Evolutionary conservation across 495 filamentous ascomycete species (phyloP), one percentile per base, ranked within the genome.

Genomic region (Trichocladium uniseriatum): DNA sequence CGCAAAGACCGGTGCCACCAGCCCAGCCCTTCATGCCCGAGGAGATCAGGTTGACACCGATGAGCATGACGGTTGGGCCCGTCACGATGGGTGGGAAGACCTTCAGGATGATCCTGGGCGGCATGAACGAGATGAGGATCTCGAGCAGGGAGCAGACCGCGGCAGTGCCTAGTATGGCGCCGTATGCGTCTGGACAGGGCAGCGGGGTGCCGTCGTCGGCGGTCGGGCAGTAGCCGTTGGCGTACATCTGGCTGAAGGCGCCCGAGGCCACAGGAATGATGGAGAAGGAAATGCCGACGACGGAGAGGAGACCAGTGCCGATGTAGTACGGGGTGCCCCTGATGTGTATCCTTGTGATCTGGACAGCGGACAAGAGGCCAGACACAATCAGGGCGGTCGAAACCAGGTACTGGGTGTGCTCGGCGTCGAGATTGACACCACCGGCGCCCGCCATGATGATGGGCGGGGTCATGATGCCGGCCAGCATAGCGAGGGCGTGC

Each of bases 41-140:
- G 56, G 83, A 56, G 60, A 95, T 85, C 22, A 95, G 74, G 35
- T 75, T 72, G 43, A 89, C 79, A 43, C 88, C 54, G 44, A 69
- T 64, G 42, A 92, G 73, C 59, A 84, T 79, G 31, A 92, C 86
- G 0, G 86, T 91, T 8, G 79, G 87, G 5, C 89, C 89, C 9
- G 89, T 96, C 36, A 95, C 88, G 34, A 95, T 74, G 0, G 88
- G 89, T 31, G 89, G 89, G 68, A 95, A 95, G 59, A 95, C 74
- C 55, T 75, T 79, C 53, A 88, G 79, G 47, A 95, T 72, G 35
- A 83, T 56, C 37, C 60, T 66, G 13, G 84, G 84, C 51, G 83
- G 83, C 46, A 83, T 79, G 63, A 90, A 90, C 10, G 81, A 82
- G 48, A 89, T 73, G n/a, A 74, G 66, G 48, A 90, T 77, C 70